Percentiles rank a stretch among this genome's conserved stretches.
These are phyloP conservation scores for Nicotiana obtusifolia DNA, from an alignment of 257 asterid species.

Conservation along the genomic window DNA sequence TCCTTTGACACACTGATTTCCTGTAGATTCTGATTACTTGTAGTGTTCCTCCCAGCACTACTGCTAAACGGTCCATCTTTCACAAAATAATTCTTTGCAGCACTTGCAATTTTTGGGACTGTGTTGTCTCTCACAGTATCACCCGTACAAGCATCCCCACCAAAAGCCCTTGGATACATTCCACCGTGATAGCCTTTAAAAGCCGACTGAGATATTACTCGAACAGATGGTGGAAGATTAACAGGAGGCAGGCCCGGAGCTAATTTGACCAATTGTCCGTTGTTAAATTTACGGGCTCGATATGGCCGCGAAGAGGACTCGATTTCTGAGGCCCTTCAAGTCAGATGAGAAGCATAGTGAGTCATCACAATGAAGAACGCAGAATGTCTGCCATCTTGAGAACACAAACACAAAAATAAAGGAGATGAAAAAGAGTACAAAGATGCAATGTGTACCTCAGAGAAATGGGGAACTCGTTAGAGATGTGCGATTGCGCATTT, in stretches of 20 bases:
- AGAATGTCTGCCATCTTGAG: slow-evolving; percentile 2
- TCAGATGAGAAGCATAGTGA: slow-evolving; percentile 16
- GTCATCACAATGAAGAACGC: slow-evolving; percentile 18
- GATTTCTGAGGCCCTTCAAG: slow-evolving; percentile 44
- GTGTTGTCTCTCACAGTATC: slow-evolving; percentile 22
- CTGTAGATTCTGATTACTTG: slow-evolving; percentile 33
- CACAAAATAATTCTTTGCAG: slow-evolving; percentile 22
- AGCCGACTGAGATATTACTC: slow-evolving; percentile 86
- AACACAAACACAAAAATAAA: background rate
- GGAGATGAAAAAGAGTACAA: background rate
- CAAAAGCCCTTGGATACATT: slow-evolving; percentile 21
- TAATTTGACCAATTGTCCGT: slow-evolving; percentile 69
- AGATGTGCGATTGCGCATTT: slow-evolving; percentile 27
- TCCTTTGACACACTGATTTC: slow-evolving; percentile 25
- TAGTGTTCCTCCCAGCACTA: slow-evolving; percentile 15
- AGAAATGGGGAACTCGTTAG: slow-evolving; percentile 37
- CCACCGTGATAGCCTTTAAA: slow-evolving; percentile 51
- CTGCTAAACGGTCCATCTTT: slow-evolving; percentile 28
- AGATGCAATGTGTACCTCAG: slow-evolving; percentile 37
- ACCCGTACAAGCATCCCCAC: slow-evolving; percentile 23
- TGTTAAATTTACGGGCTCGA: slow-evolving; percentile 54
- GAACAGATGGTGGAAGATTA: slow-evolving; percentile 95
- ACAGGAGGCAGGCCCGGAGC: slow-evolving; percentile 95
- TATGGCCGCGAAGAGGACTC: slow-evolving; percentile 49
- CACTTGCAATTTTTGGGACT: slow-evolving; percentile 19